phyloP scores from a whole-genome alignment of 1,284 basidiomycete species.

The Dichomitus squalens region DNA sequence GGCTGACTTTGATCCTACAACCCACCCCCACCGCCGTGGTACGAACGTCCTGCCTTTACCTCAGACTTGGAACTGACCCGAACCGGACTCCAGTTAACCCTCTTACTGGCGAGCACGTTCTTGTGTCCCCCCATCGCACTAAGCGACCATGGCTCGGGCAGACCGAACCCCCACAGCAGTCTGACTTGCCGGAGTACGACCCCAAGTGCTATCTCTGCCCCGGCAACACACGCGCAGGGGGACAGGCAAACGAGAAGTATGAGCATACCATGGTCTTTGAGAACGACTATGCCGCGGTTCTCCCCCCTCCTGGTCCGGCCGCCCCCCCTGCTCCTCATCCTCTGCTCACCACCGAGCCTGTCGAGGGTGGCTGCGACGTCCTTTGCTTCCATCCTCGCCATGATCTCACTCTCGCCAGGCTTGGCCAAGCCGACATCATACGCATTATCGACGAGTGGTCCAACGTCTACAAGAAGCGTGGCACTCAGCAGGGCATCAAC shows the following conservation, averaged over 20 bases:
- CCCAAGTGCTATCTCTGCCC: slow-evolving; percentile 90
- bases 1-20: slow-evolving; percentile 63
- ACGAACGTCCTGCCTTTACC: slow-evolving; percentile 26
- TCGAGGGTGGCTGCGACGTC: slow-evolving; percentile 88
- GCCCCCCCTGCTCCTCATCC: slow-evolving; percentile 55
- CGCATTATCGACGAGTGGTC: slow-evolving; percentile 80
- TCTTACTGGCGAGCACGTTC: slow-evolving; percentile 75
- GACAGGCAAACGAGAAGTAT: slow-evolving; percentile 73
- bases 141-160: slow-evolving; percentile 88
- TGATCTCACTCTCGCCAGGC: slow-evolving; percentile 86
- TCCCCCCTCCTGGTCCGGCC: slow-evolving; percentile 57
- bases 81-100: slow-evolving; percentile 62
- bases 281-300: slow-evolving; percentile 88
- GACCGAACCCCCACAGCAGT: slow-evolving; percentile 64
- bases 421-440: slow-evolving; percentile 65
- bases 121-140: slow-evolving; percentile 84
- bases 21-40: slow-evolving; percentile 76
- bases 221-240: slow-evolving; percentile 81
- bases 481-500: slow-evolving; percentile 64
- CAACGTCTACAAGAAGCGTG: slow-evolving; percentile 64
- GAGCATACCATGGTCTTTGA: slow-evolving; percentile 72
- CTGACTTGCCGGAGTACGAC: slow-evolving; percentile 71
- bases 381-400: slow-evolving; percentile 90
- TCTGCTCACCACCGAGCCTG: slow-evolving; percentile 70
- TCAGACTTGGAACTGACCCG: not conserved